Conservation (phyloP, 192 early-diverging fungal genomes). For the Umbelopsis vinacea region DNA sequence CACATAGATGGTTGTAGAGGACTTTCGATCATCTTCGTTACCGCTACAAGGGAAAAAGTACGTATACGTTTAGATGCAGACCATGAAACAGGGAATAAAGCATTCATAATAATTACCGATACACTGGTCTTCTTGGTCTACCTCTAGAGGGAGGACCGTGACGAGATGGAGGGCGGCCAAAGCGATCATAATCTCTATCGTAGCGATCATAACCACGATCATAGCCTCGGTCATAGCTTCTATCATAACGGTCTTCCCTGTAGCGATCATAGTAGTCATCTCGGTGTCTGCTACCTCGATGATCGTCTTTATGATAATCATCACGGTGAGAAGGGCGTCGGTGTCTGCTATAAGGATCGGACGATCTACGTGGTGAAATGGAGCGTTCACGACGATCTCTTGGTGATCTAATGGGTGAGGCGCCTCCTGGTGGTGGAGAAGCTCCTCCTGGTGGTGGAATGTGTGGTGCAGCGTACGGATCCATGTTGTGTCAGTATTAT, state of each 20-base stretch:
- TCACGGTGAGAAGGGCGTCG: slow-evolving; percentile 24
- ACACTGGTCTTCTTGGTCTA: slow-evolving; percentile 49
- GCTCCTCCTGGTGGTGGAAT: slow-evolving; percentile 9
- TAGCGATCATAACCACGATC: slow-evolving; percentile 44
- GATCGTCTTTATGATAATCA: slow-evolving; percentile 30
- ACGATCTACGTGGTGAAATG: slow-evolving; percentile 26
- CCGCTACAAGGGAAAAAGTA: slow-evolving; percentile 49
- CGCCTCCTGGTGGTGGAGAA: slow-evolving; percentile 2
- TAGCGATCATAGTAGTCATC: slow-evolving; percentile 31
- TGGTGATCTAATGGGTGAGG: neutral
- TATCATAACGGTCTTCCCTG: slow-evolving; percentile 32
- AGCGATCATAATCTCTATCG: slow-evolving; percentile 44
- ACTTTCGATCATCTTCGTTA: slow-evolving; percentile 65
- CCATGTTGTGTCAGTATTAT: neutral
- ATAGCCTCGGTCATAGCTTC: slow-evolving; percentile 37
- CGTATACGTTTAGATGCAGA: neutral
- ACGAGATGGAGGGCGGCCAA: slow-evolving; percentile 42
- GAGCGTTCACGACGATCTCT: slow-evolving; percentile 32
- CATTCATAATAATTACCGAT: slow-evolving; percentile 43
- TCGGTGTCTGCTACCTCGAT: slow-evolving; percentile 23
- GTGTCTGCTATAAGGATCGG: slow-evolving; percentile 14
- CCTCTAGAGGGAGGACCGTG: slow-evolving; percentile 52
- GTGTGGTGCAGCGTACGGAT: slow-evolving; percentile 17
- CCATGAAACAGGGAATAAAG: neutral
- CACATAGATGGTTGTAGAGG: slow-evolving; percentile 67